Evolutionary conservation across 257 asterid species (phyloP), one percentile per base, ranked within the genome.

Genomic region (Coffea eugenioides): DNA sequence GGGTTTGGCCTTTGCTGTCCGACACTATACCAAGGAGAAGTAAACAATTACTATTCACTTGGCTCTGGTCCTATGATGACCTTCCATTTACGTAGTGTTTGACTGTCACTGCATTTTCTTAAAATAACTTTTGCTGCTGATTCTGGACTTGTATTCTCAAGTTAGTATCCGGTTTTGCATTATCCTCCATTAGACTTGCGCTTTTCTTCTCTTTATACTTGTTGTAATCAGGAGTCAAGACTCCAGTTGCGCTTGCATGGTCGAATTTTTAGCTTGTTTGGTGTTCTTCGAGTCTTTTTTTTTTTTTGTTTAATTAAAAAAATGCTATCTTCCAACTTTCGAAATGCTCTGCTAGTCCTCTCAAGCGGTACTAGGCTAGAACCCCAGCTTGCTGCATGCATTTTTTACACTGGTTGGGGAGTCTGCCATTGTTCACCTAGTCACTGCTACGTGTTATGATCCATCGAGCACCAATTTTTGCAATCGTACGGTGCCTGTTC

Each of bases 1-100:
- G 88, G 95, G 95, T 4, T 74, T 91, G 86, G 99, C 97, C 59
- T 90, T 90, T 25, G 87, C 87, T 16, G 95, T 93, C 73, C 91
- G 95, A 54, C 82, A 86, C 77, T 94, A 89, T 90, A 93, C 96
- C 88, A 94, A 90, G 83, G 96, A 94, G 88, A 88, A 87, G 81
- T 86, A 84, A 84, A 52, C 8, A 56, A 75, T 64, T 39, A 23
- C n/a, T 41, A 41, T 59, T 59, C 46, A 9, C 75, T 77, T 48
- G 36, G 51, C 69, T 81, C 75, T 6, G 81, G 65, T 39, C 81
- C 6, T 49, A 69, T n/a, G 73, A 69, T 0, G 45, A 56, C 78
- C 77, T 14, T 65, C 36, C 39, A 80, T 73, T 79, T 77, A 73
- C 75, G 69, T 80, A 49, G 86, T 54, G 18, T 81, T 74, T 82